phyloP scores from a whole-genome alignment of 1,284 basidiomycete species.

The Ustilago xerochloae region DNA sequence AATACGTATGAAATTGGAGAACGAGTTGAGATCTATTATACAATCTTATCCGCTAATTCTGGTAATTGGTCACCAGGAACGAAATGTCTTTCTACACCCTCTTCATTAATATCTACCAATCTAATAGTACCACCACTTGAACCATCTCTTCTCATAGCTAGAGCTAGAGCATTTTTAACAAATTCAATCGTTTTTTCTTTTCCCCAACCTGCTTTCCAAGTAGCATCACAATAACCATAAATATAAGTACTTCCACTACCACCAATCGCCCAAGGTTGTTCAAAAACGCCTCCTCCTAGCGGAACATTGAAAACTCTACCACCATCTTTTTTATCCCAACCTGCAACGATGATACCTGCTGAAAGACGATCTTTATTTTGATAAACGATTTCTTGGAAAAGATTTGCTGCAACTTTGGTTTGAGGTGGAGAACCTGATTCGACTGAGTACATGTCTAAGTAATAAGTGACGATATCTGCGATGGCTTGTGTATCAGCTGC shows the following conservation, averaged over 20 bases:
- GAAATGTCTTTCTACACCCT: slow-evolving; percentile 89
- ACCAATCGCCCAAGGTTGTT: slow-evolving; percentile 66
- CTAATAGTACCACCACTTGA: slow-evolving; percentile 97
- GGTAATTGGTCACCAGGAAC: slow-evolving; percentile 78
- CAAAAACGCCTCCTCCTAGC: slow-evolving; percentile 63
- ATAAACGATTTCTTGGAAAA: slow-evolving; percentile 93
- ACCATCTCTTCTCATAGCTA: slow-evolving; percentile 98
- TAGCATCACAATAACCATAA: slow-evolving; percentile 98
- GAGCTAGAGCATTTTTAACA: slow-evolving; percentile 88
- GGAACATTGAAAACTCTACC: slow-evolving; percentile 90
- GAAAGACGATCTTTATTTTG: slow-evolving; percentile 84
- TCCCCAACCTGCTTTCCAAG: slow-evolving; percentile 93
- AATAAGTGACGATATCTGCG: slow-evolving; percentile 89
- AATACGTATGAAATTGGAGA: background rate
- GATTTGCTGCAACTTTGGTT: slow-evolving; percentile 82
- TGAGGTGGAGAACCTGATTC: slow-evolving; percentile 80
- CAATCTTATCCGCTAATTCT: slow-evolving; percentile 56
- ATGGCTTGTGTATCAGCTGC: slow-evolving; percentile 96
- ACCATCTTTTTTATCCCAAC: slow-evolving; percentile 94
- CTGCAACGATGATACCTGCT: slow-evolving; percentile 97
- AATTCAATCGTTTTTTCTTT: slow-evolving; percentile 91
- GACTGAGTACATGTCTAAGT: slow-evolving; percentile 84
- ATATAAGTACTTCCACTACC: slow-evolving; percentile 94
- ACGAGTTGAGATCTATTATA: slow-evolving; percentile 38
- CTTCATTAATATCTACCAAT: slow-evolving; percentile 94